Evolutionary conservation across 2,329 filamentous ascomycete genomes (phyloP), one percentile per base, ranked within the genome.

Genomic region (Fonsecaea erecta): DNA sequence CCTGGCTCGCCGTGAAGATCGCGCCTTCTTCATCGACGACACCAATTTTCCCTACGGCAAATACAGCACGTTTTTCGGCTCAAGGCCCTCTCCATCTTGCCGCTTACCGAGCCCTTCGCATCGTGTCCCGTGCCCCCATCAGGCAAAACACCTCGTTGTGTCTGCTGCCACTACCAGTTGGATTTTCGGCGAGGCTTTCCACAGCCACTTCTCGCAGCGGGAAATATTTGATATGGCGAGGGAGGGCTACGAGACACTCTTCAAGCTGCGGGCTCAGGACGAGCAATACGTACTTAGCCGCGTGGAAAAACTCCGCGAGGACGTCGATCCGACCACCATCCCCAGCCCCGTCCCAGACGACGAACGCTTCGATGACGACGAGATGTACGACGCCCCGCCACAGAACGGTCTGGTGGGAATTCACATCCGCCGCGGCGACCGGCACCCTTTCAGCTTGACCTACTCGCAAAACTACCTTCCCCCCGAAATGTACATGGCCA

Each of bases 21-120:
- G 92, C 26, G 83, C 87, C 0, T 96, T 96, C 77, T 96, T 96
- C 78, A 82, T 96, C 68, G 91, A 96, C 72, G 92, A 96, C 77
- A 87, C 89, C 6, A 84, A 89, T 70, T 96, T 93, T 89, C 88
- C 90, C 1, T 95, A 95, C 72, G 92, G 92, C 9, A 82, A 84
- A 58, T 96, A 91, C 73, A 84, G 83, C 0, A 83, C 86, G 57
- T 92, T 91, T 72, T 96, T 96, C 77, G 79, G 85, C 52, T 78
- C 86, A 2, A 61, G 55, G 21, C 88, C 90, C 0, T 71, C 82
- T 1, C 87, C 89, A 1, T 77, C 80, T 26, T 96, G 92, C 75
- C 83, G 85, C 7, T 86, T 89, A 18, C 91, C 92, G 12, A 88
- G 90, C n/a, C 81, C 84, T 28, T 86, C 90, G 62, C 86, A 93